A percentile compares a stretch with the other conserved stretches of the same genome.
These are phyloP conservation scores for Bacidia gigantensis DNA, from an alignment of 495 filamentous ascomycete species.

Conservation along the genomic window DNA sequence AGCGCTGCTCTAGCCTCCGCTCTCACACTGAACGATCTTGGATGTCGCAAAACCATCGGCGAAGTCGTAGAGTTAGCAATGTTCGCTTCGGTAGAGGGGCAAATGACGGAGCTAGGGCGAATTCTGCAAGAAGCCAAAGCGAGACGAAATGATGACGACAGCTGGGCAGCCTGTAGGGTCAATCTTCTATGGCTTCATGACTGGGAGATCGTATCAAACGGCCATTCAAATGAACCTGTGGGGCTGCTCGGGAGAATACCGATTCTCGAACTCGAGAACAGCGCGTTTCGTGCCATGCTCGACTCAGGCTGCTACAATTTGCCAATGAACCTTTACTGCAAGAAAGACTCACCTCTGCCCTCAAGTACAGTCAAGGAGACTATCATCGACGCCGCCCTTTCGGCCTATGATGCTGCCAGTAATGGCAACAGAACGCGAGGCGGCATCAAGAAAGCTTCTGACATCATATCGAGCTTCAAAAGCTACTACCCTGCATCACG, in stretches of 20 bases:
- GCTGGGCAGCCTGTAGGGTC: constrained; percentile 52
- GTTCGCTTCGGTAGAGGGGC: constrained; percentile 46
- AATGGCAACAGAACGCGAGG: constrained; percentile 77
- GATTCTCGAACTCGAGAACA: constrained; percentile 49
- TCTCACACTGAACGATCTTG: constrained; percentile 45
- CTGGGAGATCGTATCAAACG: constrained; percentile 47
- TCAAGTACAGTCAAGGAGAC: constrained; percentile 44
- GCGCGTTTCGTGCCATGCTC: constrained; percentile 61
- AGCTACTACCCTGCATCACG: constrained; percentile 44
- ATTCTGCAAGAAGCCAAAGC: constrained; percentile 40
- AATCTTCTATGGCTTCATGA: constrained; percentile 69
- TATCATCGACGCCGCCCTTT: constrained; percentile 52
- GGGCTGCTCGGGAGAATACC: constrained; percentile 63
- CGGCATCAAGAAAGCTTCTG: constrained; percentile 68
- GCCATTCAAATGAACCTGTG: constrained; percentile 22
- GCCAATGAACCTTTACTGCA: constrained; percentile 53
- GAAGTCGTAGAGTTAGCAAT: constrained; percentile 45
- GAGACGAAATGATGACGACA: constrained; percentile 44
- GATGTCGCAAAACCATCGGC: constrained; percentile 44
- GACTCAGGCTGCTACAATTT: constrained; percentile 53
- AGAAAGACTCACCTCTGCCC: constrained; percentile 31
- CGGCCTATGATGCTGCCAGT: constrained; percentile 75
- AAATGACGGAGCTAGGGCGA: constrained; percentile 47
- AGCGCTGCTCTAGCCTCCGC: constrained; percentile 57
- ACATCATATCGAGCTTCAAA: constrained; percentile 65